A percentile compares a stretch with the other conserved stretches of the same genome.
phyloP scores from a whole-genome alignment of 192 early-diverging fungal genomes.

The Pilaira anomala region DNA sequence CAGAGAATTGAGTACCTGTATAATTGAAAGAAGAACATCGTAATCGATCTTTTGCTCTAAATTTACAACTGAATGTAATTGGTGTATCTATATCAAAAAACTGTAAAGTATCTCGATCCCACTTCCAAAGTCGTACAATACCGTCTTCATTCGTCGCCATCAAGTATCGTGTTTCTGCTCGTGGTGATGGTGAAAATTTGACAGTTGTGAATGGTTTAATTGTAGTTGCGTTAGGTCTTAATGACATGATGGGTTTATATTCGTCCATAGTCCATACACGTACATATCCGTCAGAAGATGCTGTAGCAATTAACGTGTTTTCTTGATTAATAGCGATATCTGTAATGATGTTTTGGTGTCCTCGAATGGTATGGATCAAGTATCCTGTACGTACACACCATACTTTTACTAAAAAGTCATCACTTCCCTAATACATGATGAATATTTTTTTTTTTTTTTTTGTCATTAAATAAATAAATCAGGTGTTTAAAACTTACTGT shows the following conservation, averaged over 20 bases:
- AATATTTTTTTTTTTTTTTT: too few species aligned
- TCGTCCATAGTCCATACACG: constrained; percentile 75
- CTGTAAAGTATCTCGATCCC: constrained; percentile 55
- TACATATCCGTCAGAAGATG: constrained; percentile 72
- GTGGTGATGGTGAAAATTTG: constrained; percentile 74
- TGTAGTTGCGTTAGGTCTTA: constrained; percentile 39
- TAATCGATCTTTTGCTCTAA: constrained; percentile 47
- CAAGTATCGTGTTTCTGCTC: constrained; percentile 61
- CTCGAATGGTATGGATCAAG: constrained; percentile 78
- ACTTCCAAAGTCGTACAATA: constrained; percentile 68
- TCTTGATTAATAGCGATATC: constrained; percentile 76
- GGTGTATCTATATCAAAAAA: constrained; percentile 51
- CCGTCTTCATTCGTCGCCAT: constrained; percentile 73
- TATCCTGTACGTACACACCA: constrained; percentile 80
- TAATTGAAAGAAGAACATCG: constrained; percentile 69
- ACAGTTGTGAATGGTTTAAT: constrained; percentile 62
- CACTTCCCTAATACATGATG: constrained; percentile 59
- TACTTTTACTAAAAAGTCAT: constrained; percentile 82
- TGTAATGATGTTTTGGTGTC: constrained; percentile 71
- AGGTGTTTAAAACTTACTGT: constrained; percentile 44
- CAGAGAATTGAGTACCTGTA: constrained; percentile 75
- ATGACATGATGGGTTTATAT: constrained; percentile 62
- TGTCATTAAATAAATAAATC: neutral
- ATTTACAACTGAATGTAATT: constrained; percentile 49
- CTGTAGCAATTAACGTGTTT: constrained; percentile 76